Conservation (phyloP, 805 yeast species). For the Hanseniaspora mollemarum region DNA sequence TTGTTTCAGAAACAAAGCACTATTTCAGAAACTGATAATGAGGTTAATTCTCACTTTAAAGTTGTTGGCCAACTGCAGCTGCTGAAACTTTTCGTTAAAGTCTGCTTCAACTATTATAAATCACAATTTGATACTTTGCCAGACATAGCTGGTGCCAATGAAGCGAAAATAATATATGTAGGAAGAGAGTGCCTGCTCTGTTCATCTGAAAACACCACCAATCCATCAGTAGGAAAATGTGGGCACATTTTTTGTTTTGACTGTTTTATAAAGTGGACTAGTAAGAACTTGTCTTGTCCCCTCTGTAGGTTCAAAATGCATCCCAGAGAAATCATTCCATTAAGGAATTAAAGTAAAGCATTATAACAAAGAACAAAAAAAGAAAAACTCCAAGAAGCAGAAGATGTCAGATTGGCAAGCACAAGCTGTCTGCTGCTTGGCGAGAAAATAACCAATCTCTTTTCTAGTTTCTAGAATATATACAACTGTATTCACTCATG, state of each 20-base stretch:
- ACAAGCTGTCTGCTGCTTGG: background rate
- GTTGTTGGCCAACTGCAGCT: constrained; percentile 1
- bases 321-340: constrained; percentile 41
- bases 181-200: constrained; percentile 59
- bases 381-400: background rate
- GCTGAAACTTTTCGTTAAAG: background rate
- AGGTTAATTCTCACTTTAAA: background rate
- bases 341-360: constrained; percentile 29
- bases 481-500: no score
- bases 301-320: constrained; percentile 62
- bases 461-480: no score
- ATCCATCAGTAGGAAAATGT: constrained; percentile 79
- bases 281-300: constrained; percentile 59
- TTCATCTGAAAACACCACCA: constrained; percentile 52
- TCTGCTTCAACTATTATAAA: background rate
- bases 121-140: background rate
- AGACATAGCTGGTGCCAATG: constrained; percentile 37
- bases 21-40: background rate
- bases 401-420: background rate
- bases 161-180: background rate
- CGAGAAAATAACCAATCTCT: background rate
- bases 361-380: background rate
- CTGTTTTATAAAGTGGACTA: constrained; percentile 80
- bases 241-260: constrained; percentile 93
- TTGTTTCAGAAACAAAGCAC: background rate